phyloP scores from a whole-genome alignment of 768 basidiomycete genomes.

The Solioccasus polychromus region DNA sequence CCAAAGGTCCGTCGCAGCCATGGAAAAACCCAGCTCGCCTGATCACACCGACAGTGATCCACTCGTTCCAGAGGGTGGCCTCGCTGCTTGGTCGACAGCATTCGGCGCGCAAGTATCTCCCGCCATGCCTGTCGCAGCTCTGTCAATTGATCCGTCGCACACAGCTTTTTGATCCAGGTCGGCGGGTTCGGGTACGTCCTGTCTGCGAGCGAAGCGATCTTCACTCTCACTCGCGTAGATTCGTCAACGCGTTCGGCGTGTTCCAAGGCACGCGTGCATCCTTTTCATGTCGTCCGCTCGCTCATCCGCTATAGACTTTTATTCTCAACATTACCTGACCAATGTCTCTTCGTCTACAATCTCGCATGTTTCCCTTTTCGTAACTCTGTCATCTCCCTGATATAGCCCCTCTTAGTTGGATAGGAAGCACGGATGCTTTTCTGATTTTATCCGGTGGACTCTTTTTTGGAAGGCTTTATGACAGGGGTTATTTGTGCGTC shows the following conservation, averaged over 20 bases:
- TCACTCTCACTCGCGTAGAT: conserved; percentile 17
- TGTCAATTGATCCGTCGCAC: background rate
- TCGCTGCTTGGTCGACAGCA: conserved; percentile 24
- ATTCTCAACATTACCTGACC: conserved; percentile 35
- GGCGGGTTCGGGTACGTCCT: conserved; percentile 35
- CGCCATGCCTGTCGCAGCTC: background rate
- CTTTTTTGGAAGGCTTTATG: conserved; percentile 48
- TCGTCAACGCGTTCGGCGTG: conserved; percentile 37
- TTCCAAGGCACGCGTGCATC: conserved; percentile 33
- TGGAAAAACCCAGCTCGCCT: background rate
- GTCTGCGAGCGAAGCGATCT: background rate
- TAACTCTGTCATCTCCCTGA: background rate
- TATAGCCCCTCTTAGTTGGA: conserved; percentile 30
- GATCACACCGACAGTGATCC: background rate
- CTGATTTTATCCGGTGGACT: conserved; percentile 43
- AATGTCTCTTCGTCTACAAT: conserved; percentile 36
- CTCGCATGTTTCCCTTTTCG: conserved; percentile 25
- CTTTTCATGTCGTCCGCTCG: background rate
- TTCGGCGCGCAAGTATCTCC: conserved; percentile 22
- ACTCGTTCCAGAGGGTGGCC: conserved; percentile 23
- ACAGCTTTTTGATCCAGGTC: conserved; percentile 35
- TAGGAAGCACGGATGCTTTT: conserved; percentile 50
- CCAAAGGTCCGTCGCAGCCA: no score
- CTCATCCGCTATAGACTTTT: conserved; percentile 33
- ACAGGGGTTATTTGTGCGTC: conserved; percentile 49